Conservation (phyloP, 2,329 filamentous ascomycete genomes). For the Stachybotrys chlorohalonatus region DNA sequence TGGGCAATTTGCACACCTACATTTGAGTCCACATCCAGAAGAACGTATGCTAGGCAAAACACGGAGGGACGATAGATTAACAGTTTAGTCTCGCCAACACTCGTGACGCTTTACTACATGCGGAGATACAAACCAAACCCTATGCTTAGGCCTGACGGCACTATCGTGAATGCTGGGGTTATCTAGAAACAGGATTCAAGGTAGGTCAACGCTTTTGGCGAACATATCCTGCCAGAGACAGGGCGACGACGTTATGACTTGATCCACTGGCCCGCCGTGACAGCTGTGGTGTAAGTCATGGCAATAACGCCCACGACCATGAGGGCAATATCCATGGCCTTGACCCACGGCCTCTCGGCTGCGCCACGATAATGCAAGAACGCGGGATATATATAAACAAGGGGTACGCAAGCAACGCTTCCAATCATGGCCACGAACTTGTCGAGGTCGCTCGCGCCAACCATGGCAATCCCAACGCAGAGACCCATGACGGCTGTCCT, state of each 20-base stretch:
- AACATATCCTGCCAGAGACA: not conserved
- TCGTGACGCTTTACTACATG: no score
- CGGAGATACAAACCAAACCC: no score
- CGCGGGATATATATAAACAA: slow-evolving; percentile 71
- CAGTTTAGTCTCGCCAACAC: no score
- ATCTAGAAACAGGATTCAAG: no score
- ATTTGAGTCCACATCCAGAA: no score
- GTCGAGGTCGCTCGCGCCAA: slow-evolving; percentile 61
- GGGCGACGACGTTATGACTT: slow-evolving; percentile 1
- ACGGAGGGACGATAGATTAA: no score
- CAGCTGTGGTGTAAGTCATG: slow-evolving; percentile 62
- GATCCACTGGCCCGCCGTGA: slow-evolving; percentile 40
- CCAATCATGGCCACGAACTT: slow-evolving; percentile 69
- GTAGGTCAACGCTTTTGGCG: not conserved
- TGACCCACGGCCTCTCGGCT: slow-evolving; percentile 46
- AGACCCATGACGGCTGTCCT: slow-evolving; percentile 45
- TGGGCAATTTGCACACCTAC: no score
- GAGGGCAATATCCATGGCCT: slow-evolving; percentile 50
- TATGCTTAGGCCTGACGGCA: no score
- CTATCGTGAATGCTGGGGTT: no score
- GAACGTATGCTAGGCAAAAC: no score
- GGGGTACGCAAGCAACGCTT: slow-evolving; percentile 62
- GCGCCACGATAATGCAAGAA: slow-evolving; percentile 61
- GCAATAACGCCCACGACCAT: slow-evolving; percentile 54
- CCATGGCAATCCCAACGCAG: slow-evolving; percentile 52